A percentile compares a stretch with the other conserved stretches of the same genome.
phyloP scores from a whole-genome alignment of 768 basidiomycete species.

The Russula compacta region DNA sequence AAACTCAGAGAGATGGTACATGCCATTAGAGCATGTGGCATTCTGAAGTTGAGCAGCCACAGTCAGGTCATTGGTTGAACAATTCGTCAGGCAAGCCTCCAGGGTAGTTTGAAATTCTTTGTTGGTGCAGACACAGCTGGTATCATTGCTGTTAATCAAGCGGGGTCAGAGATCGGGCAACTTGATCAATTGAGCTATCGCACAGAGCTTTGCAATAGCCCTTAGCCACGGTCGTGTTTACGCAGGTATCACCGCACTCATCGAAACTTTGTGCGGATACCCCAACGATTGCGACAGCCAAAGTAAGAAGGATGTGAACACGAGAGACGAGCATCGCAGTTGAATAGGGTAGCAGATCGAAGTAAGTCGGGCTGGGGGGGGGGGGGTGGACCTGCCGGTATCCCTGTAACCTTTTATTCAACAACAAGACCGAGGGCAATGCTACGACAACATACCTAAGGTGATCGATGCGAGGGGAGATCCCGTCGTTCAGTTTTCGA shows the following conservation, averaged over 20 bases:
- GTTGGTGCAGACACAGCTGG: conserved; percentile 33
- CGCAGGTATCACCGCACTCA: neutral
- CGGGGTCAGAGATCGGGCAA: neutral
- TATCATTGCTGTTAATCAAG: conserved; percentile 25
- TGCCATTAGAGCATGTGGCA: conserved; percentile 23
- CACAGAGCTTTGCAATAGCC: neutral
- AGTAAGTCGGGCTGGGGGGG: neutral
- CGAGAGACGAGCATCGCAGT: neutral
- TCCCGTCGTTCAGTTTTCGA: too few relatives aligned
- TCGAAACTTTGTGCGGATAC: neutral
- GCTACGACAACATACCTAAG: neutral
- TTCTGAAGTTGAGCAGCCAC: conserved; percentile 28
- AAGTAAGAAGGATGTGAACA: neutral
- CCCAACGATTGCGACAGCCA: neutral
- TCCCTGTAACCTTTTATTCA: neutral
- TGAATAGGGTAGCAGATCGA: neutral
- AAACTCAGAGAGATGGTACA: too few relatives aligned
- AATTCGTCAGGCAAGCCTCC: conserved; percentile 29
- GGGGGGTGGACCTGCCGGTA: too few relatives aligned
- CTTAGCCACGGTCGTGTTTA: neutral
- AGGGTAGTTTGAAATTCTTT: conserved; percentile 29
- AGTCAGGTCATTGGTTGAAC: conserved; percentile 25
- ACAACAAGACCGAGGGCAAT: neutral
- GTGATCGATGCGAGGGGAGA: too few relatives aligned
- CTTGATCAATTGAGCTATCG: neutral